Percentiles rank a stretch among this genome's conserved stretches.
Evolutionary conservation across 2,329 filamentous ascomycete species (phyloP).

Genomic region (Arthrocladium fulminans): DNA sequence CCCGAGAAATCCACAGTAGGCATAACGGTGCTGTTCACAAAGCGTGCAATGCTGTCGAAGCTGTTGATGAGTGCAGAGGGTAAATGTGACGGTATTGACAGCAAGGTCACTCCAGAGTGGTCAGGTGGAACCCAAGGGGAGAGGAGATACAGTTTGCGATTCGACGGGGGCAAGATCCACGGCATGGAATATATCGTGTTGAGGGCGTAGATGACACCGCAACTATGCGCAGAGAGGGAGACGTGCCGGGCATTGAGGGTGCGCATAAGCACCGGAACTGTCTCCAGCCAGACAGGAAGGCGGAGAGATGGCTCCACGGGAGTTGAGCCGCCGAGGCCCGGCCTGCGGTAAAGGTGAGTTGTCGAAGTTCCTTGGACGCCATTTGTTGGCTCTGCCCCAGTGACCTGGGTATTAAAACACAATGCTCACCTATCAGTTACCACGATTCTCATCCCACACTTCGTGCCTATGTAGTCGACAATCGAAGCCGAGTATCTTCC

Average conservation of each 20-base stretch:
- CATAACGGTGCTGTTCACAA: slow-evolving; percentile 26
- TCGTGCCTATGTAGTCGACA: too few species aligned
- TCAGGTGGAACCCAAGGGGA: slow-evolving; percentile 30
- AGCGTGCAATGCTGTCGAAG: slow-evolving; percentile 26
- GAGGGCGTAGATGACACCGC: slow-evolving; percentile 36
- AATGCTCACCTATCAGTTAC: too few species aligned
- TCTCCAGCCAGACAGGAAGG: slow-evolving; percentile 34
- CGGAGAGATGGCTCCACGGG: slow-evolving; percentile 30
- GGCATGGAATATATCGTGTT: slow-evolving; percentile 31
- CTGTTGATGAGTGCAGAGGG: slow-evolving; percentile 25
- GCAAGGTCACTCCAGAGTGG: slow-evolving; percentile 27
- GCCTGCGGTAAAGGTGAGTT: too few species aligned
- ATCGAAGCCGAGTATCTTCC: too few species aligned
- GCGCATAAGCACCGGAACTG: slow-evolving; percentile 32
- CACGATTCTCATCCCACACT: too few species aligned
- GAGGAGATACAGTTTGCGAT: slow-evolving; percentile 26
- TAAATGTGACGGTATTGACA: slow-evolving; percentile 22
- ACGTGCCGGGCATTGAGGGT: slow-evolving; percentile 32
- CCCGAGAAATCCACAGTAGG: slow-evolving; percentile 27
- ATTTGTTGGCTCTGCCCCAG: too few species aligned
- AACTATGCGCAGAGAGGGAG: slow-evolving; percentile 33
- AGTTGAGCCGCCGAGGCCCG: slow-evolving; percentile 38
- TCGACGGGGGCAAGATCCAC: slow-evolving; percentile 29
- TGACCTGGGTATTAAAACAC: too few species aligned
- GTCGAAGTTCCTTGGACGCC: too few species aligned